phyloP scores from a whole-genome alignment of 495 filamentous ascomycete species.

The Achaetomiella virescens region DNA sequence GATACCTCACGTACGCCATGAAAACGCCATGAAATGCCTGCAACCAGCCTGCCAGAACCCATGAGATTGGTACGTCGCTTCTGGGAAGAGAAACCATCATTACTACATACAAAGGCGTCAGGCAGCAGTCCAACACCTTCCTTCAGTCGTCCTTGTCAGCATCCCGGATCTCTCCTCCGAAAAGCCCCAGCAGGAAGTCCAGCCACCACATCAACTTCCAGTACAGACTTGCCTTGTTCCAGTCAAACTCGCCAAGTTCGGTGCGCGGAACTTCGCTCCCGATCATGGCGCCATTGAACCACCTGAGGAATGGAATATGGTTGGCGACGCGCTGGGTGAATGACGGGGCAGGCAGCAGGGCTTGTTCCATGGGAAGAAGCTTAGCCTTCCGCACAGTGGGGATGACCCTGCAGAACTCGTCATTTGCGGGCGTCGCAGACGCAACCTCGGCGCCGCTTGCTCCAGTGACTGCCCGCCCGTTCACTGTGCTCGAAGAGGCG shows the following conservation, averaged over 20 bases:
- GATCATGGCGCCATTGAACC: conserved; percentile 74
- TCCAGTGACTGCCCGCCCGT: conserved; percentile 7
- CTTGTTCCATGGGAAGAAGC: conserved; percentile 53
- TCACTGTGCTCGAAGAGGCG: conserved; percentile 58
- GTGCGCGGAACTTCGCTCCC: conserved; percentile 68
- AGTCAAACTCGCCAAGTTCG: conserved; percentile 78
- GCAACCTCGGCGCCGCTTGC: conserved; percentile 6
- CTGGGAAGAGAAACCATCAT: background rate
- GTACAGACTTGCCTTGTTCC: conserved; percentile 64
- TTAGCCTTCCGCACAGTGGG: conserved; percentile 44
- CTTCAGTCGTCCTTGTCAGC: conserved; percentile 45
- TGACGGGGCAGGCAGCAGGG: conserved; percentile 56
- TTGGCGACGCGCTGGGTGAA: conserved; percentile 53
- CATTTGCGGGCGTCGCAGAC: background rate
- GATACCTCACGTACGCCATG: background rate
- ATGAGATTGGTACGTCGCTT: too few relatives aligned
- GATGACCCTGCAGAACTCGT: conserved; percentile 36
- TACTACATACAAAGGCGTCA: conserved; percentile 2
- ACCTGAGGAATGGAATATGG: conserved; percentile 57
- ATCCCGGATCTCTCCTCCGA: conserved; percentile 43
- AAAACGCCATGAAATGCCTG: conserved; percentile 3
- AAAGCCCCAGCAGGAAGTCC: conserved; percentile 42
- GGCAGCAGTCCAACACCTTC: background rate
- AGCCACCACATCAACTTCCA: conserved; percentile 59
- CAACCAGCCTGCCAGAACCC: background rate